Conservation (phyloP, 352 stramenopile species). For the Pythium folliculosum region DNA sequence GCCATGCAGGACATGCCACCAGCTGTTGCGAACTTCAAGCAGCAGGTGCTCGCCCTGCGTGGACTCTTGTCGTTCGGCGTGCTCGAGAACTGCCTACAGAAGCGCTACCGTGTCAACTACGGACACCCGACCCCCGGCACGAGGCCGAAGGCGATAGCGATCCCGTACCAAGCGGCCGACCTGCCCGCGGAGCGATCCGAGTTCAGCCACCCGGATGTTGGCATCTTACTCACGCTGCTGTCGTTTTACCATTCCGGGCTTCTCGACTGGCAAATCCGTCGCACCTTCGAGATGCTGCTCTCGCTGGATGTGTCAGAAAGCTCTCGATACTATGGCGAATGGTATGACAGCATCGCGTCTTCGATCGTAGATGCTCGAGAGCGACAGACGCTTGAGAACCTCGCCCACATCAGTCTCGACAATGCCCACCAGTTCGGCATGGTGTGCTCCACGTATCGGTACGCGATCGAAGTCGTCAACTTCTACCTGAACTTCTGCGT, state of each 20-base stretch:
- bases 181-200: slow-evolving; percentile 81
- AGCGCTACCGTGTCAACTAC: slow-evolving; percentile 83
- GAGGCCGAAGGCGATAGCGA: slow-evolving; percentile 69
- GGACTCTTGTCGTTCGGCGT: slow-evolving; percentile 78
- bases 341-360: slow-evolving; percentile 50
- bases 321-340: slow-evolving; percentile 61
- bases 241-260: slow-evolving; percentile 87
- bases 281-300: slow-evolving; percentile 59
- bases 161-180: slow-evolving; percentile 86
- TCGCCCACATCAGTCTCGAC: slow-evolving; percentile 70
- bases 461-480: slow-evolving; percentile 74
- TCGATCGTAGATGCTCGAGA: slow-evolving; percentile 21
- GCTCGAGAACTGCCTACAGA: slow-evolving; percentile 83
- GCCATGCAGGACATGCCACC: slow-evolving; percentile 18
- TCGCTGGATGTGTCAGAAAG: slow-evolving; percentile 66
- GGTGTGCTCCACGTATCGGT: slow-evolving; percentile 51
- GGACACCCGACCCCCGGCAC: slow-evolving; percentile 46
- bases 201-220: slow-evolving; percentile 88
- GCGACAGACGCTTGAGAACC: slow-evolving; percentile 43
- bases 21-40: slow-evolving; percentile 30
- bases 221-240: slow-evolving; percentile 79
- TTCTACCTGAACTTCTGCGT: slow-evolving; percentile 85
- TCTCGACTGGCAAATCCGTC: slow-evolving; percentile 43
- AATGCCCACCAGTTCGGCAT: slow-evolving; percentile 64
- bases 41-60: slow-evolving; percentile 62